A percentile compares a stretch with the other conserved stretches of the same genome.
Conservation (phyloP, 208 protist species). For the Leishmania guyanensis region DNA sequence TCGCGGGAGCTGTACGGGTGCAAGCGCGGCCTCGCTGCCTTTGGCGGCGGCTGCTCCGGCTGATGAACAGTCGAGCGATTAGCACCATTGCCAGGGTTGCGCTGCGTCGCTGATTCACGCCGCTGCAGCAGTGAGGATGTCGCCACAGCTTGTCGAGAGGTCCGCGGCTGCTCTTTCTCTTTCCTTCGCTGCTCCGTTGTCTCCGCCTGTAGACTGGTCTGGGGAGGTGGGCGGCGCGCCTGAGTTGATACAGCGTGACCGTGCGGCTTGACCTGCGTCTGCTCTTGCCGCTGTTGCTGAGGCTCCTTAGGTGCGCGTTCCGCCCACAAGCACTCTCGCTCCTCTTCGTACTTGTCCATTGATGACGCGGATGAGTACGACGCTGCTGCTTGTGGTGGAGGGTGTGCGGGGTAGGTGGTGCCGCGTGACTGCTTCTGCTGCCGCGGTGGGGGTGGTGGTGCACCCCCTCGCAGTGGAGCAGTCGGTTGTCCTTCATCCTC, state of each 20-base stretch:
- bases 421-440: conserved; percentile 26
- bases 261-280: conserved; percentile 9
- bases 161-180: neutral
- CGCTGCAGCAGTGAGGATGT: neutral
- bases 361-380: neutral
- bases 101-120: neutral
- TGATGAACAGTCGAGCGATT: neutral
- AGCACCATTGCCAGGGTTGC: neutral
- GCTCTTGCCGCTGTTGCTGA: conserved; percentile 3
- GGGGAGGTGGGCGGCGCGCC: conserved; percentile 1
- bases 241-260: neutral
- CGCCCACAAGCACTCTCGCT: neutral
- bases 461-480: neutral
- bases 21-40: neutral
- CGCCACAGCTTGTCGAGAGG: neutral
- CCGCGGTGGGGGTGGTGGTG: neutral
- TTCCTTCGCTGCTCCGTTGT: neutral
- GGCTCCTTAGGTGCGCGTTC: neutral
- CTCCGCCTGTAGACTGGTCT: neutral
- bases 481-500: conserved; percentile 34
- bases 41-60: neutral
- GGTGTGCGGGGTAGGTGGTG: neutral
- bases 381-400: conserved; percentile 2
- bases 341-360: neutral
- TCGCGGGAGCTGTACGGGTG: neutral